Percentiles rank a stretch among this genome's conserved stretches.
Conservation (phyloP, 139 green algal species). For the Chlorella sp. region DNA sequence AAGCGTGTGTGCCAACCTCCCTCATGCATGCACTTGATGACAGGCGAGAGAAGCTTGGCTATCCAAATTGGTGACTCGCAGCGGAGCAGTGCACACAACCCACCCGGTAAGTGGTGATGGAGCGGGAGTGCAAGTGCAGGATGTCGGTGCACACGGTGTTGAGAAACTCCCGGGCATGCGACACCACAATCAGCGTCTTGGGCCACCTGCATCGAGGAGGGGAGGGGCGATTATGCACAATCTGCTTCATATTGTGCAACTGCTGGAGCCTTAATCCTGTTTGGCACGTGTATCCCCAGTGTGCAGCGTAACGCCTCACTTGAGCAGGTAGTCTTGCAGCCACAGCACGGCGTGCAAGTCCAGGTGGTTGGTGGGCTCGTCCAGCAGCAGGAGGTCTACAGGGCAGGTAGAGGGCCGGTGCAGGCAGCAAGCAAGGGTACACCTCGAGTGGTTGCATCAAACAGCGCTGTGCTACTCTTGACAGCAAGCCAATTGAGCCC, state of each 20-base stretch:
- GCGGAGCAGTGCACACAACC: not conserved
- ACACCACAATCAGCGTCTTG: conserved; percentile 90
- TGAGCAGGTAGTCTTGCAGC: conserved; percentile 74
- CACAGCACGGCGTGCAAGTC: conserved; percentile 86
- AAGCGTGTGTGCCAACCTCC: no score
- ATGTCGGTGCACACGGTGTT: conserved; percentile 91
- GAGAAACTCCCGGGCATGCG: conserved; percentile 89
- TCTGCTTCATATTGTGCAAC: no score
- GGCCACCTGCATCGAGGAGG: conserved; percentile 57
- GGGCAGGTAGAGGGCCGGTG: no score
- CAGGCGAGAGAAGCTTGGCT: no score
- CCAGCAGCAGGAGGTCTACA: conserved; percentile 45
- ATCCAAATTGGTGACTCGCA: no score
- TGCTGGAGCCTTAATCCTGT: no score
- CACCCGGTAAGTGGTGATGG: conserved; percentile 73
- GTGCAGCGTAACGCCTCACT: conserved; percentile 58
- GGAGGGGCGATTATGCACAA: no score
- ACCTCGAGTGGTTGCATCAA: no score
- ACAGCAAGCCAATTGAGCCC: no score
- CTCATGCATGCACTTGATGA: no score
- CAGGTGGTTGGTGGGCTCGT: conserved; percentile 90
- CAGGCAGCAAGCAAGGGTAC: no score
- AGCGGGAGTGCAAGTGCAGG: conserved; percentile 83
- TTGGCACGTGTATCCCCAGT: conserved; percentile 32
- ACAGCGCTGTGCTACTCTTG: no score